Evolutionary conservation across 129 eudicot species (phyloP), one percentile per base, ranked within the genome.

Genomic region (Deinandra increscens): DNA sequence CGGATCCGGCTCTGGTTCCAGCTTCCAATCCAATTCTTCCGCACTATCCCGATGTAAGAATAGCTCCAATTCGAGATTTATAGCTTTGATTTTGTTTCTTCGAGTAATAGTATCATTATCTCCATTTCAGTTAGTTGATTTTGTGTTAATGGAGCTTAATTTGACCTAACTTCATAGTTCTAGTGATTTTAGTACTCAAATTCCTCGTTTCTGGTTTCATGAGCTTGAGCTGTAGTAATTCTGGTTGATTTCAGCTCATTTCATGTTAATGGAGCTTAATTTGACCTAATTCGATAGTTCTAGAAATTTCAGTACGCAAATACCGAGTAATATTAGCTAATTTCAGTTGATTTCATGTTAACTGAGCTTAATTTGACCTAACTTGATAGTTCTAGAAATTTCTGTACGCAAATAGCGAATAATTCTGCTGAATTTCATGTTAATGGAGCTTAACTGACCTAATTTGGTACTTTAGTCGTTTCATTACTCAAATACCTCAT

Each of bases 21-120:
- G 31, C 31, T 26, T 26, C 84, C 2, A 15, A n/a, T 36, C 31
- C 77, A 0, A 15, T 70, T 54, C 76, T 86, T 4, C 82, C 83
- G 1, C 86, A 48, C 22, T 84, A 83, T 29, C 91, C 87, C 0
- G 92, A 89, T 85, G 91, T 86, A 66, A 48, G 42, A 5, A 29
- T 4, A 37, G 8, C 7, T 22, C 12, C 14, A 26, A 13, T 23
- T 17, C 41, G 5, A 10, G 37, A 42, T 7, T 36, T 50, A 11
- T 50, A 6, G 5, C 5, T 29, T 41, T 56, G 9, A 41, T 31
- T 41, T 18, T 41, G 8, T 13, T 26, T 70, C 45, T 17, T 6
- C 37, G 19, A 11, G 20, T 37, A 69, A 69, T 39, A 14, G 12
- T 13, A 51, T 23, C 64, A 10, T 9, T 67, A 18, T 9, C 17